Base-by-base conservation (phyloP, 2,329 filamentous ascomycete species). In the Penicillium sp. region DNA sequence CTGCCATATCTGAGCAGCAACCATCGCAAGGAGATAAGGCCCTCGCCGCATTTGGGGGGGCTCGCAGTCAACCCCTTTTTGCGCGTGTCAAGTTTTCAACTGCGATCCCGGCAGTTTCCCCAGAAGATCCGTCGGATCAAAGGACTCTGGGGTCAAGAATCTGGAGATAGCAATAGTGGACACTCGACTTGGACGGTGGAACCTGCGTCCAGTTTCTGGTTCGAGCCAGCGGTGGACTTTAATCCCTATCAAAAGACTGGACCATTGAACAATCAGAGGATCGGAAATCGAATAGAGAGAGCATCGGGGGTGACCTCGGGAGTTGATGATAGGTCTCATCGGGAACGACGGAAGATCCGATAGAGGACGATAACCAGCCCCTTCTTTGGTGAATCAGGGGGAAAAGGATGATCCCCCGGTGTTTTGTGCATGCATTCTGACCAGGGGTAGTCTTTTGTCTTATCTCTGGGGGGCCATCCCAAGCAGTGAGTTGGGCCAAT, bases 71-170 rank as follows among this genome's bases (percentile, higher is more conserved):
- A 31, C 27, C 7, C 27, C 10, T 31, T 31, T 31, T 31, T 9
- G 27, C 10, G 27, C 27, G 24, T 27, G 24, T 7, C 19, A 22
- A 22, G 19, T 22, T 22, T 2, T 22, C 19, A 22, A 27, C 24
- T 27, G 24, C 24, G 24, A 27, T 27, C 24, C 24, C 27, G 10
- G 27, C 11, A 51, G 52, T 56, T 18, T 67, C 60, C 39, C 49
- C 62, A 57, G 64, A 56, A 50, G 58, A 55, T 50, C 60, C 56
- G 33, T 51, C 54, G 52, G 54, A 55, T 40, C 50, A 46, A 27
- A 50, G 49, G 33, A 61, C 46, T 58, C 65, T 59, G 64, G 65
- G 65, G 65, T 63, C 44, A 46, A 59, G 24, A 65, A 65, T 58
- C 64, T 63, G 64, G 65, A 67, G 65, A 67, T 67, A 61, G 55